Evolutionary conservation across 306 rosid species (phyloP), one percentile per base, ranked within the genome.

Genomic region (Casuarina glauca): DNA sequence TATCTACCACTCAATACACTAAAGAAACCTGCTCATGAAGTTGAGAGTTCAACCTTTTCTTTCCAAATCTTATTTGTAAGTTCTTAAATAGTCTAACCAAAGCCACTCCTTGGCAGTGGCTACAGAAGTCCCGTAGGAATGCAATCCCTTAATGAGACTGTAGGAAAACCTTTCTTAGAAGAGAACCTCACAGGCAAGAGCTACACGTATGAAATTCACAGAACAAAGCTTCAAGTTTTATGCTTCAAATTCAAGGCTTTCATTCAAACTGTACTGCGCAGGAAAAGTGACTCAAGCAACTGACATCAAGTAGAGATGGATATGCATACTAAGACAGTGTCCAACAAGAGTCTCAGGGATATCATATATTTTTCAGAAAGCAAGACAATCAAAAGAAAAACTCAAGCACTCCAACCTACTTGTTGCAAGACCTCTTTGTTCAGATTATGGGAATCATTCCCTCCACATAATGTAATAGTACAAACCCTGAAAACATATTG

Each of bases 21-120:
- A 58, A 26, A 26, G 64, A 51, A 12, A 1, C 15, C 12, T 20
- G 26, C 64, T 58, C 39, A 58, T 26, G 64, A 58, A 58, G 35
- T 17, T 66, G 7, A 7, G 50, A 15, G 16, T 9, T 42, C 71
- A n/a, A 16, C 17, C 8, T 15, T 67, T 67, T 35, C 1, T 66
- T 67, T 9, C 71, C 20, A 67, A 67, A 41, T 35, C 35, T 50
- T 17, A 35, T 67, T 17, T 41, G 32, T n/a, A 3, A 39, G 17
- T 67, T 67, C 71, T 42, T 17, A 42, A 26, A n/a, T 17, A 17
- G 50, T 9, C 48, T 67, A 9, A 17, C 51, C 71, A 67, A 42
- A 67, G 69, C 50, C 49, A 42, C 71, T 67, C 26, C 36, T 67
- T 67, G 36, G 71, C 48, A 62, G 19, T 62, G n/a, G 45, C 71